Conservation (phyloP, 108 stramenopile genomes). For the Skeletonema costatum region DNA sequence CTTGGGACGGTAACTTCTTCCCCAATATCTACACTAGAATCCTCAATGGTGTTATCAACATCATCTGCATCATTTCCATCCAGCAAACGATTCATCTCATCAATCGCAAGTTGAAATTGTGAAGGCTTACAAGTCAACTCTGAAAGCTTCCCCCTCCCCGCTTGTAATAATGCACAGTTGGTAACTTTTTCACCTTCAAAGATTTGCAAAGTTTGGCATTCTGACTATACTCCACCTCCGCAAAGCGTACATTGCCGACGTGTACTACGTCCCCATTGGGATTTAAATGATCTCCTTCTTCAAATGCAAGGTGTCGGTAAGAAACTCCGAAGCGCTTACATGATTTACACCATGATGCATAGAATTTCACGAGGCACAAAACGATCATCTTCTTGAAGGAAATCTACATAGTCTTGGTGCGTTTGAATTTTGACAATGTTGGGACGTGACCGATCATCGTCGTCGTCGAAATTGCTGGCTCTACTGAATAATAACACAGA, state of each 20-base stretch:
- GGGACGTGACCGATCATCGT: conserved; percentile 6
- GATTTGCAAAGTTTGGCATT: conserved; percentile 56
- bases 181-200: conserved; percentile 65
- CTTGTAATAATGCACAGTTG: conserved; percentile 59
- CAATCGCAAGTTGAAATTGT: conserved; percentile 40
- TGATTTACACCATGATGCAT: conserved; percentile 70
- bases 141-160: conserved; percentile 28
- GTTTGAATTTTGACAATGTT: conserved; percentile 27
- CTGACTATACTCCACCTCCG: conserved; percentile 59
- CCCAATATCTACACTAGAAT: neutral
- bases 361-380: conserved; percentile 65
- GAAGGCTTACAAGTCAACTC: conserved; percentile 44
- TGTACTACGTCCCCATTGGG: conserved; percentile 9
- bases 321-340: conserved; percentile 65
- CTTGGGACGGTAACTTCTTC: neutral
- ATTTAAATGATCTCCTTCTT: conserved; percentile 45
- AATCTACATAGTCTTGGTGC: conserved; percentile 40
- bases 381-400: conserved; percentile 60
- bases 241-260: conserved; percentile 59
- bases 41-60: neutral
- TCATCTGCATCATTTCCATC: neutral
- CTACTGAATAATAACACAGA: neutral
- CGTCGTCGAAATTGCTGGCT: neutral
- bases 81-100: conserved; percentile 39
- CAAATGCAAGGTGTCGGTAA: conserved; percentile 45